Percentiles rank a stretch among this genome's conserved stretches.
These are phyloP conservation scores for Neurospora sp. DNA, from an alignment of 495 filamentous ascomycete species.

Conservation along the genomic window DNA sequence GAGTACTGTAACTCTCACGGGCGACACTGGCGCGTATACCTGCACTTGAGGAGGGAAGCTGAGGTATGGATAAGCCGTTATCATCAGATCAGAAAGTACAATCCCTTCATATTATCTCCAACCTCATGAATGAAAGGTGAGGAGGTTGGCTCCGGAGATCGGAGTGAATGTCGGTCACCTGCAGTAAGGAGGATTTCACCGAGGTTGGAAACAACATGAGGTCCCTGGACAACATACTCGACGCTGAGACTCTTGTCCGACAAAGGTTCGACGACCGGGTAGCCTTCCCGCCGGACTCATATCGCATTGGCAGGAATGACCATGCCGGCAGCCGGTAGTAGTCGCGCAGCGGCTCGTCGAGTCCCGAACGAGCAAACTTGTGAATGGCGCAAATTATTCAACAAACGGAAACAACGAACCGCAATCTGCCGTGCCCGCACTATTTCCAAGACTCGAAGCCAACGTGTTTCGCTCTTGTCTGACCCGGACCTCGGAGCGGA, in stretches of 20 bases:
- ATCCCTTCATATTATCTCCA: neutral
- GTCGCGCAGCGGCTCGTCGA: neutral
- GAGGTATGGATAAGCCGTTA: neutral
- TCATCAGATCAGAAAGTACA: neutral
- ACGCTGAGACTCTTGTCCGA: neutral
- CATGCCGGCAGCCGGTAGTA: neutral
- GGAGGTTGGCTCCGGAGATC: neutral
- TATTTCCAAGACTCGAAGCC: neutral
- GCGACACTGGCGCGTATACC: neutral
- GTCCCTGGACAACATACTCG: neutral
- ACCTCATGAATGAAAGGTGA: neutral
- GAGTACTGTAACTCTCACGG: neutral
- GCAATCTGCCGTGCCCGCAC: neutral
- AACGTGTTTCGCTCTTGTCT: neutral
- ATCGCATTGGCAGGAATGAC: neutral
- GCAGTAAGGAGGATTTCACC: neutral
- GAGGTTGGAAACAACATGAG: neutral
- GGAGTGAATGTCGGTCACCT: neutral
- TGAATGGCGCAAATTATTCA: neutral
- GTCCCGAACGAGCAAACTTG: neutral
- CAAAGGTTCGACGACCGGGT: neutral
- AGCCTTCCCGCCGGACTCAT: neutral
- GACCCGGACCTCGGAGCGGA: neutral
- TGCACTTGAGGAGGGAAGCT: neutral
- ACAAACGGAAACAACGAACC: neutral